These are phyloP conservation scores for Spencermartinsiella ligniputridi DNA, from an alignment of 1,139 yeast genomes.

Conservation along the genomic window DNA sequence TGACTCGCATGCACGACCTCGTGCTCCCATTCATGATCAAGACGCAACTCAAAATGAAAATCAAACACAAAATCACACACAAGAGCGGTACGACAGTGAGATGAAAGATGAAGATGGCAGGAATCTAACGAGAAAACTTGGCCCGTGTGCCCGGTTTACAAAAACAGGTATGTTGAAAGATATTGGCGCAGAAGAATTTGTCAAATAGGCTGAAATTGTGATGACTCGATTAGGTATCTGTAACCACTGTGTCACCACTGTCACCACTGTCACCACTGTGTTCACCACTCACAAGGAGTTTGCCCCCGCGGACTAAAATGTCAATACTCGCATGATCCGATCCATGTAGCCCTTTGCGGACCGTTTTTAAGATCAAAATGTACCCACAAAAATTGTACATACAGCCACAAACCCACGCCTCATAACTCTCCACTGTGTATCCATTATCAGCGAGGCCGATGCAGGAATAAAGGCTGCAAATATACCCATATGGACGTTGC, in stretches of 20 bases:
- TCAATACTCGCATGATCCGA: slow-evolving; percentile 49
- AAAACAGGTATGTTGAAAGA: slow-evolving; percentile 33
- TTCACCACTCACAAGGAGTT: slow-evolving; percentile 37
- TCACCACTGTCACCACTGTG: too few relatives aligned
- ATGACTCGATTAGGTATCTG: too few relatives aligned
- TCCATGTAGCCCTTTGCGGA: slow-evolving; percentile 54
- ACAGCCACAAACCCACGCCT: slow-evolving; percentile 56
- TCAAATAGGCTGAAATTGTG: too few relatives aligned
- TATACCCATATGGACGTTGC: slow-evolving; percentile 50
- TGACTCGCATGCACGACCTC: too few relatives aligned
- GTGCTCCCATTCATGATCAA: too few relatives aligned
- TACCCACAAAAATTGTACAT: slow-evolving; percentile 44
- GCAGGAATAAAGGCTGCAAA: slow-evolving; percentile 53
- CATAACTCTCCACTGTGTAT: slow-evolving; percentile 65
- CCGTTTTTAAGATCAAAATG: slow-evolving; percentile 47
- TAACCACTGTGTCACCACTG: too few relatives aligned
- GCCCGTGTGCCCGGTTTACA: slow-evolving; percentile 23
- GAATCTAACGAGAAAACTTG: too few relatives aligned
- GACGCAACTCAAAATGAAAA: too few relatives aligned
- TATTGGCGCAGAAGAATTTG: too few relatives aligned
- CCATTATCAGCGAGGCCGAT: slow-evolving; percentile 47
- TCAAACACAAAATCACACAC: too few relatives aligned
- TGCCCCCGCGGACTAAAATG: slow-evolving; percentile 54
- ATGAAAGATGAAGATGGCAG: too few relatives aligned
- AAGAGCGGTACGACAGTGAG: too few relatives aligned